phyloP scores from a whole-genome alignment of 2,329 filamentous ascomycete genomes.

The Dactylonectria macrodidyma region DNA sequence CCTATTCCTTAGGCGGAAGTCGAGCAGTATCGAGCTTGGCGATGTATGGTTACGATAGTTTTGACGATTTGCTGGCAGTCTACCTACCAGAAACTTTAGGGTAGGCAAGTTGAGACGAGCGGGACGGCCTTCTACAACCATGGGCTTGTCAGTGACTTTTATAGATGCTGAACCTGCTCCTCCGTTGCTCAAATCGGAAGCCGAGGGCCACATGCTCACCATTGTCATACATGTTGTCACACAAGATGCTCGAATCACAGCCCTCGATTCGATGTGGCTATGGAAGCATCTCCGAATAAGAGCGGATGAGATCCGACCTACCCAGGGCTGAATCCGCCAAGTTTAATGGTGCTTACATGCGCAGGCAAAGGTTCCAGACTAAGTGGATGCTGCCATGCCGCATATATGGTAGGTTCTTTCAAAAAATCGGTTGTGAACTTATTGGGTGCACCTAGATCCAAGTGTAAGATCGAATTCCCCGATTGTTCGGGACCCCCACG shows the following conservation, averaged over 20 bases:
- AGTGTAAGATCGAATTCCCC: background rate
- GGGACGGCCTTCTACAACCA: background rate
- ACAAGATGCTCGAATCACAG: background rate
- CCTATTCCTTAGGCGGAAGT: background rate
- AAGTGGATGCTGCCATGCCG: background rate
- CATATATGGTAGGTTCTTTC: background rate
- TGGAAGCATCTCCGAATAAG: slow-evolving; percentile 9
- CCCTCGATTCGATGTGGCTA: background rate
- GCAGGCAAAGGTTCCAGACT: background rate
- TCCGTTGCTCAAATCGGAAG: slow-evolving; percentile 1
- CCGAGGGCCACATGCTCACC: slow-evolving; percentile 18
- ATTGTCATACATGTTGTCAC: background rate
- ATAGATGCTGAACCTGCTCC: slow-evolving; percentile 12
- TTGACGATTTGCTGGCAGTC: background rate
- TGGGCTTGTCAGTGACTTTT: background rate
- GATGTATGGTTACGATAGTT: background rate
- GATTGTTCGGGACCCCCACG: slow-evolving; percentile 1
- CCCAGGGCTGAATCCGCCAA: background rate
- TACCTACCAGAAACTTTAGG: background rate
- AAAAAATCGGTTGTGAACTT: too few species aligned
- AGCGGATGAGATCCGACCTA: slow-evolving; percentile 7
- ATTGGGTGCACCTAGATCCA: background rate
- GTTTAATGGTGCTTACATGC: background rate
- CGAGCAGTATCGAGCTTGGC: background rate
- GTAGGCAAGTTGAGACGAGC: background rate